Conservation (phyloP, 2,329 filamentous ascomycete species). For the Colletotrichum sp. region DNA sequence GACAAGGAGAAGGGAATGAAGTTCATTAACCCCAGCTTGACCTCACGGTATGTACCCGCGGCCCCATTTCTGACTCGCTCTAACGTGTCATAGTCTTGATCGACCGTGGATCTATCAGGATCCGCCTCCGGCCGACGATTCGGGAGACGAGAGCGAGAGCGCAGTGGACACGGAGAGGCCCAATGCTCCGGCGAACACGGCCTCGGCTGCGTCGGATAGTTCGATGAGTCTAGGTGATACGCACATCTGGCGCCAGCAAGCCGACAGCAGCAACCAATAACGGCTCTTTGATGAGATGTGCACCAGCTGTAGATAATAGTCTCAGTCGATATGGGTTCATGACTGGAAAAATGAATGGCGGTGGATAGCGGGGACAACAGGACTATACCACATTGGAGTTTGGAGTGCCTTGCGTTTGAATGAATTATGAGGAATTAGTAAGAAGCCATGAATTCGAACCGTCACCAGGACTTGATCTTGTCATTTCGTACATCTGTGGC, state of each 20-base stretch:
- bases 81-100: constrained; percentile 55
- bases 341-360: neutral
- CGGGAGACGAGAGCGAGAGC: constrained; percentile 14
- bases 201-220: constrained; percentile 43
- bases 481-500: neutral
- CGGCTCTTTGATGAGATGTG: too few species aligned
- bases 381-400: constrained; percentile 5
- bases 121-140: constrained; percentile 44
- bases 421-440: neutral
- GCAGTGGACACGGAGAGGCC: neutral
- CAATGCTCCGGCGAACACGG: neutral
- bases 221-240: constrained; percentile 55
- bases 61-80: neutral
- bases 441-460: neutral
- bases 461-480: neutral
- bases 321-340: neutral
- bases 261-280: neutral
- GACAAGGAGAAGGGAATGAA: constrained; percentile 70
- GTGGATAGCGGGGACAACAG: neutral
- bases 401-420: neutral
- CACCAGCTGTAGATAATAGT: constrained; percentile 5
- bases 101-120: constrained; percentile 73
- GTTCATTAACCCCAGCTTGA: constrained; percentile 80
- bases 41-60: constrained; percentile 61
- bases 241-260: constrained; percentile 50